phyloP scores from a whole-genome alignment of 139 green algal genomes.

The Asterochloris erici region DNA sequence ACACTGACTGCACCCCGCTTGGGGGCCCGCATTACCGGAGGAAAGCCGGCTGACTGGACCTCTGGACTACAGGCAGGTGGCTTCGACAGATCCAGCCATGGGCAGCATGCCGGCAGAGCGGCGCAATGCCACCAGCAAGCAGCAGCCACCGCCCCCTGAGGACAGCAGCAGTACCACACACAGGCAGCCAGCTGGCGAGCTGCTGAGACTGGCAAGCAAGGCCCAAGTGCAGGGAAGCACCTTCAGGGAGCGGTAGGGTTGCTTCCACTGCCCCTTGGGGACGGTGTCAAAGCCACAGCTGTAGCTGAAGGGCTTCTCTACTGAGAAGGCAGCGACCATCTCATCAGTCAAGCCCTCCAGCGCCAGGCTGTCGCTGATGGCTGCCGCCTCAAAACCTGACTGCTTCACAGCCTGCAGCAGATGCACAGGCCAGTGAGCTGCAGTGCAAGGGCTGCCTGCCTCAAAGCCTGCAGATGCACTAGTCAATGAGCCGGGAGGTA shows the following conservation, averaged over 20 bases:
- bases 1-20: not conserved
- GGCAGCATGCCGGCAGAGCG: not conserved
- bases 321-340: constrained; percentile 46
- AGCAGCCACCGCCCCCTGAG: not conserved
- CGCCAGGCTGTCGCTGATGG: constrained; percentile 34
- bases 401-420: constrained; percentile 23
- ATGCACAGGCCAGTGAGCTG: not conserved
- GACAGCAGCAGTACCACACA: not conserved
- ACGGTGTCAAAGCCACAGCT: constrained; percentile 31
- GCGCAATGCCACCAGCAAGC: not conserved
- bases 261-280: constrained; percentile 52
- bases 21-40: not conserved
- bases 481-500: not conserved
- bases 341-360: constrained; percentile 33
- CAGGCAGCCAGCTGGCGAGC: not conserved
- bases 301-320: constrained; percentile 40
- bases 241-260: constrained; percentile 54
- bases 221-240: constrained; percentile 25
- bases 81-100: too few species aligned
- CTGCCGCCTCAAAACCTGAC: constrained; percentile 20
- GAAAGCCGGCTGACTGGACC: not conserved
- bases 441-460: not conserved
- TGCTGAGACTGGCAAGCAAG: too few species aligned
- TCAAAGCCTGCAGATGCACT: too few species aligned
- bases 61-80: too few species aligned